Base-by-base conservation (phyloP, 1,139 yeast species). In the Pichia norvegensis region DNA sequence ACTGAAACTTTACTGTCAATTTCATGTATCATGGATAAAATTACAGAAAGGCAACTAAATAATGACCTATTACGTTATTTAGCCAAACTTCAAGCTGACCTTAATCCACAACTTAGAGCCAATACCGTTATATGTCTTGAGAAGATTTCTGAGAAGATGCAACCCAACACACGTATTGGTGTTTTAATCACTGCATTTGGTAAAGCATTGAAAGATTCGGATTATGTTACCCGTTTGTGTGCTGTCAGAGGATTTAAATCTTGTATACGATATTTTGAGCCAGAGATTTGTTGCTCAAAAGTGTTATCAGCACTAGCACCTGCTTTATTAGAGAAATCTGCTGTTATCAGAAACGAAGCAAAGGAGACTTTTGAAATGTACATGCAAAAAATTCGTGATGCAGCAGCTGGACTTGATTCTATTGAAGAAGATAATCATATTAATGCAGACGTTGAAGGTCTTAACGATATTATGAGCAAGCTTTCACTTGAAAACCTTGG, bases 31-130 rank as follows among this genome's bases (percentile, higher is more conserved):
- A 78, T 82, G 3, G 80, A 81, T 27, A 80, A 80, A 55, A 72
- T 92, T 4, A 73, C 86, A 0, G 87, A 81, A 36, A 76, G 95
- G 46, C 95, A 86, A 60, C 71, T 90, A 42, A 92, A 92, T 59
- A 90, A 88, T 56, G 97, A 92, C 47, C 67, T 92, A 36, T 68
- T 92, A 44, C 75, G 95, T 54, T 74, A 79, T 42, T 67, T 92
- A 48, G 97, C 97, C 1, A 86, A 85, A 59, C 78, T 95, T 1
- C 97, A 90, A 62, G 81, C 77, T 62, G 98, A 92, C 60, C 78
- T 81, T 2, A 82, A 81, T 48, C 82, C 94, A 1, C 85, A 86
- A 22, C 85, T 92, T 19, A 69, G 98, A 55, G 87, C 92, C 7
- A 85, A 87, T 64, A 90, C 97, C 0, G 76, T 94, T 21, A 74